Evolutionary conservation across 2,329 filamentous ascomycete species (phyloP), one percentile per base, ranked within the genome.

Genomic region (Cercospora zeae-maydis): DNA sequence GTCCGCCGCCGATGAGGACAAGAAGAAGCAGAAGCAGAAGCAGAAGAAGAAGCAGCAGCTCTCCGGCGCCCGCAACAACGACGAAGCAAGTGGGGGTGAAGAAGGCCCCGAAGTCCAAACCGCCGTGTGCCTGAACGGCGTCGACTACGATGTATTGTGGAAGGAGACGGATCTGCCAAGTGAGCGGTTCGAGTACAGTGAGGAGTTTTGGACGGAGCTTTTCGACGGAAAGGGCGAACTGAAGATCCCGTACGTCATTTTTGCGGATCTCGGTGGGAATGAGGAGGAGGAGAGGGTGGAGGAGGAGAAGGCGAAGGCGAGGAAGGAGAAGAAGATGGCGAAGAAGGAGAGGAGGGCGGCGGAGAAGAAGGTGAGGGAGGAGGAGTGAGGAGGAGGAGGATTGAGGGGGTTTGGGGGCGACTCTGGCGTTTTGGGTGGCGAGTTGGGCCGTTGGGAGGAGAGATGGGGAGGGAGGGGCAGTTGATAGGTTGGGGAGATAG

Each of bases 321-420:
- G n/a, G 19, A 37, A 39, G 47, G 57, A 9, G 45, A 36, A 59
- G 56, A 34, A 36, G 27, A 24, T 10, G 30, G 24, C n/a, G 54
- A 42, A 57, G 54, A 57, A 42, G 54, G 37, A 27, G 54, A 57
- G 54, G 54, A 42, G 30, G 49, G 27, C n/a, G 49, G 49, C n/a
- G 49, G 49, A 45, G 33, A 57, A 31, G 54, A 31, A 0, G 31
- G 49, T 39, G 36, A 39, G 8, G 49, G 14, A 31, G 47, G 27
- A 52, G 47, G 47, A 30, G 39, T 2, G 47, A 1, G 49, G 49
- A 53, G 49, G 30, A 53, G 30, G 31, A 24, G 8, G n/a, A 8
- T 16, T 31, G 27, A 14, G 27, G 30, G 31, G n/a, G 13, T 34
- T 34, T 21, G 16, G n/a, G 16, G 49, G 24, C 19, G n/a, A 21